Percentiles rank a stretch among this genome's conserved stretches.
Evolutionary conservation across 2,329 filamentous ascomycete species (phyloP).

Genomic region (Pyrenophora graminea): DNA sequence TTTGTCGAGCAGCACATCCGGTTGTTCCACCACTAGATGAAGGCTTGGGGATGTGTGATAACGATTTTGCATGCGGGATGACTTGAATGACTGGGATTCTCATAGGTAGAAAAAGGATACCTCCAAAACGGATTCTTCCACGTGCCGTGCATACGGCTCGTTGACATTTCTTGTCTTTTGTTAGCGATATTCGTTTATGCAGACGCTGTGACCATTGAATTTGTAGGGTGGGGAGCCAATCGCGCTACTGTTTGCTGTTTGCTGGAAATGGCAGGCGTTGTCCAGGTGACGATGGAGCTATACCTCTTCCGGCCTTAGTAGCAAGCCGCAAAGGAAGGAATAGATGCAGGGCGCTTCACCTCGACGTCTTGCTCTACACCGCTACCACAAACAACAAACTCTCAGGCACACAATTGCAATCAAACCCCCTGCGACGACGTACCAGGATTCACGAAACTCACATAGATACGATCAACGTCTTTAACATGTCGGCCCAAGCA

Average conservation of each 20-base stretch:
- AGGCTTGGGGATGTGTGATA: not conserved
- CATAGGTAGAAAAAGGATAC: slow-evolving; percentile 6
- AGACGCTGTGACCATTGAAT: not conserved
- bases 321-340: slow-evolving; percentile 14
- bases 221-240: not conserved
- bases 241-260: slow-evolving; percentile 22
- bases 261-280: slow-evolving; percentile 15
- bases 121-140: slow-evolving; percentile 12
- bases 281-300: slow-evolving; percentile 5
- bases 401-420: slow-evolving; percentile 20
- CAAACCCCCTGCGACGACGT: not conserved
- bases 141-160: not conserved
- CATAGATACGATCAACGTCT: slow-evolving; percentile 8
- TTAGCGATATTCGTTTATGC: not conserved
- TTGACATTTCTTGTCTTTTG: not conserved
- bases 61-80: slow-evolving; percentile 9
- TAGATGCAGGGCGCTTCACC: slow-evolving; percentile 26
- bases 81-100: not conserved
- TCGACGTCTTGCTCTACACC: slow-evolving; percentile 25
- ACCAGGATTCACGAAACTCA: slow-evolving; percentile 5
- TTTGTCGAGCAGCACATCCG: slow-evolving; percentile 95
- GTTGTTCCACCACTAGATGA: slow-evolving; percentile 85
- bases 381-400: slow-evolving; percentile 28
- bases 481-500: slow-evolving; percentile 39
- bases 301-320: slow-evolving; percentile 1